Base-by-base conservation (phyloP, 2,329 filamentous ascomycete species). In the Paecilomyces formosus region DNA sequence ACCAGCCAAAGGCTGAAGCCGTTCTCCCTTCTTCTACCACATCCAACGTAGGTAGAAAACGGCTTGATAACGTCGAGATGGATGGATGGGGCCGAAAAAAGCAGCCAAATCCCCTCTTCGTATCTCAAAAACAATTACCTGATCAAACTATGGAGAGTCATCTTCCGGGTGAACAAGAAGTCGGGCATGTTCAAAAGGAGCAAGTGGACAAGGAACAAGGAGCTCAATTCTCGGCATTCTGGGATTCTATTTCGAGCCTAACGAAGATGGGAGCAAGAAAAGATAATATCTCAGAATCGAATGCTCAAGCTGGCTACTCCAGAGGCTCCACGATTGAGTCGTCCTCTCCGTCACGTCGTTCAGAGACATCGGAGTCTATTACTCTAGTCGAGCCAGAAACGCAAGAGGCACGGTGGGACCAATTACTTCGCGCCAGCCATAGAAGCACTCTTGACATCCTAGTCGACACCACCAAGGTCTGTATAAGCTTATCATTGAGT, bases 381-480 rank as follows among this genome's bases (percentile, higher is more conserved):
- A 60, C 55, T 15, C 49, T 57, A 8, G 53, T 57, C 3, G 55
- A 58, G 30, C 24, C 33, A 51, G 54, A 53, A 24, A 49, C 35
- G 35, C 56, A 54, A 21, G 54, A 54, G 22, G 52, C 39, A 4
- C 54, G 57, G 26, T 57, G 57, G 55, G 55, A 30, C 39, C 52
- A 54, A 3, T 45, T 45, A 9, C 30, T 61, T 33, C 62, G 58
- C 28, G 31, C 22, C 7, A 59, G 56, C 26, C 54, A 61, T 22
- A 61, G 57, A 31, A 55, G 55, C 4, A 58, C 66, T 9, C 63
- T 68, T 49, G 59, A 64, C 50, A 64, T 70, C 24, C 60, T 74
- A 18, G 45, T 65, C 21, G 61, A 65, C 54, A 70, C 67, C 2
- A 70, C 66, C 49, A 60, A 67, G 57, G 73, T 74, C 62, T 63